These are phyloP conservation scores for Trichoderma simmonsii DNA, from an alignment of 2,329 filamentous ascomycete species.

Conservation along the genomic window DNA sequence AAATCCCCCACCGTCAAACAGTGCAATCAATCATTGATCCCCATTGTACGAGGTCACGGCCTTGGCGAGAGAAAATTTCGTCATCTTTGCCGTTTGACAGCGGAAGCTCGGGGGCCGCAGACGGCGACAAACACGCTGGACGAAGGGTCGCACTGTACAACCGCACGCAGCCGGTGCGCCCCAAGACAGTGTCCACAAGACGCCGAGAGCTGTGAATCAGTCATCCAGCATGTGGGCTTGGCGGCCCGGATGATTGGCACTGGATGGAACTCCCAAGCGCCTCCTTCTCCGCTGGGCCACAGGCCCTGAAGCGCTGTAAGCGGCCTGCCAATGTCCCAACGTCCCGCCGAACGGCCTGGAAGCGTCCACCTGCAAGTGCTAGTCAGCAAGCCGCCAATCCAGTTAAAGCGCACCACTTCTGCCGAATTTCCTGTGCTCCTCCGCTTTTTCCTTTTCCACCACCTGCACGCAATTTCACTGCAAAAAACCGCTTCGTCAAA, in stretches of 20 bases:
- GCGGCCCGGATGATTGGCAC: slow-evolving; percentile 15
- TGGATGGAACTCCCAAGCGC: neutral
- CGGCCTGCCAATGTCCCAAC: neutral
- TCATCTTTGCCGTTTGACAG: neutral
- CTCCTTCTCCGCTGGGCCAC: neutral
- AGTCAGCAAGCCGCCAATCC: slow-evolving; percentile 1
- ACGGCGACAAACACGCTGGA: neutral
- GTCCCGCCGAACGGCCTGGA: neutral
- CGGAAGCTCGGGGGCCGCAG: slow-evolving; percentile 8
- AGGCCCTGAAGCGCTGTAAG: slow-evolving; percentile 11
- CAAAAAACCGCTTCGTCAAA: neutral
- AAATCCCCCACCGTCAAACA: neutral
- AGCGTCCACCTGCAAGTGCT: neutral
- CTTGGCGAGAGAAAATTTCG: slow-evolving; percentile 2
- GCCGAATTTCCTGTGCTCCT: neutral
- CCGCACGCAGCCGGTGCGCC: neutral
- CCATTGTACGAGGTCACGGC: neutral
- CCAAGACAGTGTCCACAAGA: neutral
- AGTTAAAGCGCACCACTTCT: neutral
- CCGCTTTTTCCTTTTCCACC: neutral
- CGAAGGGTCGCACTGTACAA: neutral
- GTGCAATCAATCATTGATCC: neutral
- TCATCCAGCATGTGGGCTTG: slow-evolving; percentile 2
- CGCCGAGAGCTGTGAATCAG: neutral
- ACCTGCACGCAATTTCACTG: neutral